Percentiles rank a stretch among this genome's conserved stretches.
Evolutionary conservation across 768 basidiomycete genomes (phyloP).

Genomic region (Rhodotorula taiwanensis): DNA sequence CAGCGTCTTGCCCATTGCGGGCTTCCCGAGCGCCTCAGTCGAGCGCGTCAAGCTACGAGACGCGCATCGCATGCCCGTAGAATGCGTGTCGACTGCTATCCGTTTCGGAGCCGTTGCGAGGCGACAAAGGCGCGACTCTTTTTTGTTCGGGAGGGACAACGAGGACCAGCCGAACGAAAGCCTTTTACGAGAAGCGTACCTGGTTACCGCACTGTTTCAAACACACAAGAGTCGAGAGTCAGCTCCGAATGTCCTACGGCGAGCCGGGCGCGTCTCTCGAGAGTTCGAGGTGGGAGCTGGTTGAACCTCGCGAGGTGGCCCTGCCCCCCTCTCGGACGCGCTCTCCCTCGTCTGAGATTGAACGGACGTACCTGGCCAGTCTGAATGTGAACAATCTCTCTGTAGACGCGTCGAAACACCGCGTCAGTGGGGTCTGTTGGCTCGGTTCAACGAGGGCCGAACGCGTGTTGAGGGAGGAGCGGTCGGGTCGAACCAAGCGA

Average conservation of each 20-base stretch:
- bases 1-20: neutral
- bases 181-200: slow-evolving; percentile 61
- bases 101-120: too few relatives aligned
- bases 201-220: slow-evolving; percentile 89
- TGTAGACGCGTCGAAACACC: neutral
- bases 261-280: too few relatives aligned
- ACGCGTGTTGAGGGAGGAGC: neutral
- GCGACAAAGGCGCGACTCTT: too few relatives aligned
- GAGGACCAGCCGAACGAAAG: too few relatives aligned
- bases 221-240: too few relatives aligned
- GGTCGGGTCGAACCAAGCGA: neutral
- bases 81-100: too few relatives aligned
- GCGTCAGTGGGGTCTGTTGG: neutral
- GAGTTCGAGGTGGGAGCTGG: too few relatives aligned
- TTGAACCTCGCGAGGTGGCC: too few relatives aligned
- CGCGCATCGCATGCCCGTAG: neutral
- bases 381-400: slow-evolving; percentile 98
- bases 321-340: neutral
- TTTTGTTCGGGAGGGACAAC: too few relatives aligned
- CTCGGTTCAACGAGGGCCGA: neutral
- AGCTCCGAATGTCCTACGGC: too few relatives aligned
- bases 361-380: slow-evolving; percentile 75
- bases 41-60: neutral
- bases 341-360: neutral
- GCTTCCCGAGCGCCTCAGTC: too few relatives aligned